A percentile compares a stretch with the other conserved stretches of the same genome.
Conservation (phyloP, 176 grass and related monocot species). For the Canna indica region DNA sequence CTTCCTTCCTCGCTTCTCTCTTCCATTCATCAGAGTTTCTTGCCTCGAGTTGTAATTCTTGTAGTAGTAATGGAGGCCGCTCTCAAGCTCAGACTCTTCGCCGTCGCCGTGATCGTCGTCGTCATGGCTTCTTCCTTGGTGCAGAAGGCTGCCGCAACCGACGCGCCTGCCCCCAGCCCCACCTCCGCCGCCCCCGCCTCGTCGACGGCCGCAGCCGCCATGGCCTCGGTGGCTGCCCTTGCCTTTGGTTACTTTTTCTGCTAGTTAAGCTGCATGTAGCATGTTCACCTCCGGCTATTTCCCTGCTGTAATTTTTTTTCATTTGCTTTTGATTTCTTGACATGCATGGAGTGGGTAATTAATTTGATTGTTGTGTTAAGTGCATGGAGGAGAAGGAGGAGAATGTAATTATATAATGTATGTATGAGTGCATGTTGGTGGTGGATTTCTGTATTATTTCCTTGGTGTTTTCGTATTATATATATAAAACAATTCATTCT, state of each 20-base stretch:
- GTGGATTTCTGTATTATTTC: not conserved
- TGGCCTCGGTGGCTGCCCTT: not conserved
- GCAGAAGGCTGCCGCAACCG: not conserved
- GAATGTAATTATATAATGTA: not conserved
- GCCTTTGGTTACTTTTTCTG: not conserved
- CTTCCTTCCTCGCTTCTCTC: not conserved
- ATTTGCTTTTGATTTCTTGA: not conserved
- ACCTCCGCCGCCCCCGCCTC: not conserved
- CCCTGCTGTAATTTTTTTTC: not conserved
- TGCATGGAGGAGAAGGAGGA: not conserved
- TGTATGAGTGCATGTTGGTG: not conserved
- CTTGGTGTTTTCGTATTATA: not conserved
- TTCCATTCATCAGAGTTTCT: not conserved
- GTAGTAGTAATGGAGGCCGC: not conserved
- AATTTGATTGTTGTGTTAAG: not conserved
- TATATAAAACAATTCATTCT: not conserved
- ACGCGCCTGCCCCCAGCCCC: not conserved
- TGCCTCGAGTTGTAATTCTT: not conserved
- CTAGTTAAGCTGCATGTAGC: not conserved
- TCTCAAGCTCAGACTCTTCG: conserved; percentile 1
- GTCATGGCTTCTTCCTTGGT: not conserved
- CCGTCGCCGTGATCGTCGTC: not conserved
- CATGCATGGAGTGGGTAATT: not conserved
- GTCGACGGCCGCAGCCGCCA: not conserved
- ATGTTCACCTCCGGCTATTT: not conserved